phyloP scores from a whole-genome alignment of 176 grass and related monocot genomes.

The Canna indica region DNA sequence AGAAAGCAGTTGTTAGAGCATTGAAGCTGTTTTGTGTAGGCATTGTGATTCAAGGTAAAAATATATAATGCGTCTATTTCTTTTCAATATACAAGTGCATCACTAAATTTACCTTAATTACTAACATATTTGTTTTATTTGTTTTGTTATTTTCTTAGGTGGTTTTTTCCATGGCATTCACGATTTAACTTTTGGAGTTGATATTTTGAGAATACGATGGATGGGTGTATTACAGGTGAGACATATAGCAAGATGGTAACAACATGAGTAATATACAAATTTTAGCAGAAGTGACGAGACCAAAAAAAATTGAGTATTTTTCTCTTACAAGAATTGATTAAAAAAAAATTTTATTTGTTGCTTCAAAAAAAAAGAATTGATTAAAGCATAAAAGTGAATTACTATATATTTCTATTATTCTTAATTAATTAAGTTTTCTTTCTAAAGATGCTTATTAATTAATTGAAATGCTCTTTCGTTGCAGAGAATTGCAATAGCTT shows the following conservation, averaged over 20 bases:
- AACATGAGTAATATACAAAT: not conserved
- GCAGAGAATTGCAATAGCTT: slow-evolving; percentile 67
- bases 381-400: too few species aligned
- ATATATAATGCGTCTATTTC: too few species aligned
- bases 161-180: slow-evolving; percentile 56
- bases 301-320: too few species aligned
- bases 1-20: slow-evolving; percentile 42
- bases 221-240: slow-evolving; percentile 79
- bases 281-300: too few species aligned
- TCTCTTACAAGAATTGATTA: too few species aligned
- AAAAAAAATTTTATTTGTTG: too few species aligned
- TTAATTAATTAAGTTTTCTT: too few species aligned
- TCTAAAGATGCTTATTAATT: not conserved
- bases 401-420: too few species aligned
- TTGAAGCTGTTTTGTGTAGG: slow-evolving; percentile 60
- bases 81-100: too few species aligned
- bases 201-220: slow-evolving; percentile 36
- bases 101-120: slow-evolving; percentile 1
- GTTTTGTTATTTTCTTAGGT: slow-evolving; percentile 26
- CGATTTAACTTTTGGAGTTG: slow-evolving; percentile 49
- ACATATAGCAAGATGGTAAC: not conserved
- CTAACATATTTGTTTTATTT: not conserved
- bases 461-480: not conserved
- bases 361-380: too few species aligned
- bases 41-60: slow-evolving; percentile 74